Evolutionary conservation across 441 rosid species (phyloP), one percentile per base, ranked within the genome.

Genomic region (Adansonia gregorii): DNA sequence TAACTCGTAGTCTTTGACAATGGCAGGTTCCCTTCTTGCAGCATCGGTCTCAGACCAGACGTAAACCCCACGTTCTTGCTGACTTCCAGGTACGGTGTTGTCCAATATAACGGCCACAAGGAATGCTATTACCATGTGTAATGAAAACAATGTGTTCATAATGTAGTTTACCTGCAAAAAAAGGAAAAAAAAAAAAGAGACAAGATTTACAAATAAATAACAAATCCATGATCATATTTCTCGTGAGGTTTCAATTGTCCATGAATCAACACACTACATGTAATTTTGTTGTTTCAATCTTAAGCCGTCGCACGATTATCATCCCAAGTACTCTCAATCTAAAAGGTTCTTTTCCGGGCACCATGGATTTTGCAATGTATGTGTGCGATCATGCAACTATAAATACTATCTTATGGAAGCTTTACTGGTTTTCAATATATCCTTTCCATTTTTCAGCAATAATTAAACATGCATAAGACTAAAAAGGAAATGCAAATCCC

Each of bases 31-130:
- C 80, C 97, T 91, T 78, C 89, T 91, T 3, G 90, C 95, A 70
- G 90, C 84, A 64, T 92, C 98, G 15, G 81, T 65, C 55, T 90
- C 97, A 2, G 97, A 91, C 98, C 97, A 95, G 4, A 82, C 91
- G 17, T 95, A 93, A 6, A 91, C 96, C 3, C 98, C 97, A 0
- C 98, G 94, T 83, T 95, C 98, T 85, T 88, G 93, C 79, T 77
- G 82, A 78, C 97, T 88, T n/a, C 98, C 98, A 0, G 98, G 97
- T 2, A 94, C 49, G 0, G 98, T 94, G 85, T 93, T 93, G 82
- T 94, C 98, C 80, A 94, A 82, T 78, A 95, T 78, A 55, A 91
- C 88, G 12, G 98, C 98, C 72, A 95, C 88, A 4, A 93, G 85
- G 81, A 95, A 93, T 3, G 98, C 97, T 79, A 95, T 81, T 78